These are phyloP conservation scores for Dictyostelium purpureum DNA, from an alignment of 78 protist species.

Conservation along the genomic window DNA sequence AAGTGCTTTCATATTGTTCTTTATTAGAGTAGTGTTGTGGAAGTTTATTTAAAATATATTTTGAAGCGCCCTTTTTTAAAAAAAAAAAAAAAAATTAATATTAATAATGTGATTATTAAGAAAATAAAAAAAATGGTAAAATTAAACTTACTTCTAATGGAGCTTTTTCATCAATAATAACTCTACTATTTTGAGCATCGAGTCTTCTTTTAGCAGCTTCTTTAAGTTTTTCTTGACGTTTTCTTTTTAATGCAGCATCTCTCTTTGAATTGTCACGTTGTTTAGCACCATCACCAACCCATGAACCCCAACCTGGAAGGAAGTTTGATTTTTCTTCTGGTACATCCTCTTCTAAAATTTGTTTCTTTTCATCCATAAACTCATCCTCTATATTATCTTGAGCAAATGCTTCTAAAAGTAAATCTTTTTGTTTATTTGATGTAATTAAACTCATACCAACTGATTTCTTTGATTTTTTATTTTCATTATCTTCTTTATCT, in stretches of 20 bases:
- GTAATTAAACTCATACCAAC: slow-evolving; percentile 48
- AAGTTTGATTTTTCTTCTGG: slow-evolving; percentile 25
- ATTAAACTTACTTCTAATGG: background rate
- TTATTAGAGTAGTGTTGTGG: slow-evolving; percentile 36
- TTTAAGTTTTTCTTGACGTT: slow-evolving; percentile 26
- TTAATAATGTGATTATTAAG: no score
- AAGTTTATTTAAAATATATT: slow-evolving; percentile 34
- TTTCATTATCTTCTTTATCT: background rate
- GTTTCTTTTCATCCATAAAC: slow-evolving; percentile 37
- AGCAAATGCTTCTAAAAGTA: slow-evolving; percentile 55
- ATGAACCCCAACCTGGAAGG: slow-evolving; percentile 71
- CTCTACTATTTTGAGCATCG: slow-evolving; percentile 29
- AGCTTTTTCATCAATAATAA: slow-evolving; percentile 57
- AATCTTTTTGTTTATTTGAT: slow-evolving; percentile 59
- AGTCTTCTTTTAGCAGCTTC: background rate
- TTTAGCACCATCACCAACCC: slow-evolving; percentile 69
- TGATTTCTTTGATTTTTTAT: background rate
- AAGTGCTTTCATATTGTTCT: slow-evolving; percentile 70
- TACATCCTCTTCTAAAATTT: slow-evolving; percentile 9
- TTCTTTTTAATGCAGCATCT: background rate
- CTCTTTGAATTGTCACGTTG: background rate
- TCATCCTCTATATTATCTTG: slow-evolving; percentile 64
- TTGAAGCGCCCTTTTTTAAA: slow-evolving; percentile 37
- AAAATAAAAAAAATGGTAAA: no score
- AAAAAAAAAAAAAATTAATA: no score